Percentiles rank a stretch among this genome's conserved stretches.
Evolutionary conservation across 2,329 filamentous ascomycete species (phyloP).

Genomic region (Thelonectria rubi): DNA sequence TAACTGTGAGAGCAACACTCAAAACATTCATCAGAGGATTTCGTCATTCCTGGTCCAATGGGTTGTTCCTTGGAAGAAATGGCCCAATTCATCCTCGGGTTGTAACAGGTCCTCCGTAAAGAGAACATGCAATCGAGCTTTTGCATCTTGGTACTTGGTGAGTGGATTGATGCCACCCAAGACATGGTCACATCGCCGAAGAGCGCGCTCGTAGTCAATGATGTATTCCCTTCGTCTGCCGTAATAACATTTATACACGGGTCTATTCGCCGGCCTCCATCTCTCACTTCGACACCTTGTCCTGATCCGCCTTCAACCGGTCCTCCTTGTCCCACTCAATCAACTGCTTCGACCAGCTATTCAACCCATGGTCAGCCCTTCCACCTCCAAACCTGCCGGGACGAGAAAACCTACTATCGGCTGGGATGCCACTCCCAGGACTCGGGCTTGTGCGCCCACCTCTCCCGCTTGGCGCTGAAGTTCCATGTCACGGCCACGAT

Average conservation of each 20-base stretch:
- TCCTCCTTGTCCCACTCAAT: constrained; percentile 57
- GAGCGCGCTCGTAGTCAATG: background rate
- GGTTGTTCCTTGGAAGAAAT: background rate
- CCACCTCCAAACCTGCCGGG: background rate
- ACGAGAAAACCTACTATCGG: constrained; percentile 73
- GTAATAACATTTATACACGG: constrained; percentile 39
- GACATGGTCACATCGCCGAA: background rate
- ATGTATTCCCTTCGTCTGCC: constrained; percentile 28
- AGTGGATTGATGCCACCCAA: background rate
- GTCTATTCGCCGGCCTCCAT: constrained; percentile 29
- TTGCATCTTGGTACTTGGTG: background rate
- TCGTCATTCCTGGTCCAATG: background rate
- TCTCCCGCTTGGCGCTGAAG: constrained; percentile 77
- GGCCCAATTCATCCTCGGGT: background rate
- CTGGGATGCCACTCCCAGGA: constrained; percentile 82
- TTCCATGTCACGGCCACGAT: constrained; percentile 75
- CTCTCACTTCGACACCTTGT: constrained; percentile 43
- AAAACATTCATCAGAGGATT: background rate
- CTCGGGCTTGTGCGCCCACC: constrained; percentile 79
- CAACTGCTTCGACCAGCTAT: constrained; percentile 57
- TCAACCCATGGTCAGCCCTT: constrained; percentile 33
- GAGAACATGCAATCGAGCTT: background rate
- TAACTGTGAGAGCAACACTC: background rate
- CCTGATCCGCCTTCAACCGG: constrained; percentile 45
- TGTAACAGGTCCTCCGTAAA: too few relatives aligned